These are phyloP conservation scores for Fusarium tanahbumbuense DNA, from an alignment of 2,329 filamentous ascomycete genomes.

Conservation along the genomic window DNA sequence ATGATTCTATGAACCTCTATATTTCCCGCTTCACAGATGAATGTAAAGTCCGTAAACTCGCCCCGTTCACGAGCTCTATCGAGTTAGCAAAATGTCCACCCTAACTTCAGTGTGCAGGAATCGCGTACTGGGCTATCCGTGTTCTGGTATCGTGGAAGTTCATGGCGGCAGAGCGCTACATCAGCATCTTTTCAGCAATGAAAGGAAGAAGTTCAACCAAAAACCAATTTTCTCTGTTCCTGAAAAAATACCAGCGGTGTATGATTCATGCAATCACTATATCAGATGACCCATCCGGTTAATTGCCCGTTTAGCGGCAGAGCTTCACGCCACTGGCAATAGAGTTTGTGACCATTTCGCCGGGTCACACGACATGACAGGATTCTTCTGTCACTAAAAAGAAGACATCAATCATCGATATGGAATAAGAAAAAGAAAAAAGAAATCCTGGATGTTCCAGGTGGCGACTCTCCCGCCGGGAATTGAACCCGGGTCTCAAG, in stretches of 20 bases:
- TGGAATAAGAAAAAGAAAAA: constrained; percentile 8
- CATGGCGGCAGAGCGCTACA: background rate
- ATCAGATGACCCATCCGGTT: background rate
- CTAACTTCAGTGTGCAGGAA: no score
- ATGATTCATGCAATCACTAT: constrained; percentile 13
- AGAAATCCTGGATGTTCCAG: background rate
- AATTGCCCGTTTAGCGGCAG: background rate
- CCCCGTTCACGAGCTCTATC: background rate
- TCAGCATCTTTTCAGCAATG: no score
- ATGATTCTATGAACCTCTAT: constrained; percentile 12
- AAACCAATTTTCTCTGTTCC: background rate
- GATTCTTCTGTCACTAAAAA: no score
- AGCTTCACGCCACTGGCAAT: constrained; percentile 14
- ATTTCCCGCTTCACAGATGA: background rate
- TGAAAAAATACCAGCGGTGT: no score
- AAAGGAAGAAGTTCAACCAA: no score
- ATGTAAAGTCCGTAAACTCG: constrained; percentile 12
- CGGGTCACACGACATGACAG: background rate
- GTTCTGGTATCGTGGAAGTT: background rate
- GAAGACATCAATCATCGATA: no score
- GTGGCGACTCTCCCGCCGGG: constrained; percentile 30
- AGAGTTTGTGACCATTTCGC: background rate
- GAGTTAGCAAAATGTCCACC: no score
- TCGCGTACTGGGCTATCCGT: constrained; percentile 1
- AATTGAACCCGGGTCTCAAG: constrained; percentile 27